These are phyloP conservation scores for Fusarium albosuccineum DNA, from an alignment of 2,329 filamentous ascomycete species.

Conservation along the genomic window DNA sequence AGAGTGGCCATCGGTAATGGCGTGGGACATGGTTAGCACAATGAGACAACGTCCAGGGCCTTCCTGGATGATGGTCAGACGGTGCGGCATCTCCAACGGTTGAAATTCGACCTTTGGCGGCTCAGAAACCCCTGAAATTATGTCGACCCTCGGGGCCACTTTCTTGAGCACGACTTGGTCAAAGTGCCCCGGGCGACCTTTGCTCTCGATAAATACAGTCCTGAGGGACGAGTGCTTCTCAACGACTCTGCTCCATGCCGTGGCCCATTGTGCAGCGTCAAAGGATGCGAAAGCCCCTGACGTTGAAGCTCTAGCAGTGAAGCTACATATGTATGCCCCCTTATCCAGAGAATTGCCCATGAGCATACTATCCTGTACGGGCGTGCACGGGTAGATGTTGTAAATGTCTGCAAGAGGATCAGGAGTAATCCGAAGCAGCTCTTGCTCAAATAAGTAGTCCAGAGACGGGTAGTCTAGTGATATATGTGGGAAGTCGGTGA, in stretches of 20 bases:
- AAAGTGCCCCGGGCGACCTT: too few relatives aligned
- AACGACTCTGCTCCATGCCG: constrained; percentile 1
- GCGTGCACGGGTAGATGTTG: constrained; percentile 2
- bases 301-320: neutral
- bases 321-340: constrained; percentile 3
- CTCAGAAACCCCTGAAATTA: too few relatives aligned
- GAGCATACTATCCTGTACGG: constrained; percentile 2
- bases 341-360: constrained; percentile 2
- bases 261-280: constrained; percentile 1
- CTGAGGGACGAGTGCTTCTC: too few relatives aligned
- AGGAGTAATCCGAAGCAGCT: neutral
- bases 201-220: too few relatives aligned
- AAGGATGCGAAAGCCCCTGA: neutral
- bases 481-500: neutral
- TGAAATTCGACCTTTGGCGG: too few relatives aligned
- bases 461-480: constrained; percentile 1
- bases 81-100: too few relatives aligned
- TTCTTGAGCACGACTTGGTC: too few relatives aligned
- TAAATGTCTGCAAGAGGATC: constrained; percentile 4
- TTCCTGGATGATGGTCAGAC: too few relatives aligned
- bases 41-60: too few relatives aligned
- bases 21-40: neutral
- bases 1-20: constrained; percentile 17
- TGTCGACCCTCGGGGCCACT: too few relatives aligned
- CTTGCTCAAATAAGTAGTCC: constrained; percentile 1